Conservation (phyloP, 192 early-diverging fungal species). For the Backusella sp. region DNA sequence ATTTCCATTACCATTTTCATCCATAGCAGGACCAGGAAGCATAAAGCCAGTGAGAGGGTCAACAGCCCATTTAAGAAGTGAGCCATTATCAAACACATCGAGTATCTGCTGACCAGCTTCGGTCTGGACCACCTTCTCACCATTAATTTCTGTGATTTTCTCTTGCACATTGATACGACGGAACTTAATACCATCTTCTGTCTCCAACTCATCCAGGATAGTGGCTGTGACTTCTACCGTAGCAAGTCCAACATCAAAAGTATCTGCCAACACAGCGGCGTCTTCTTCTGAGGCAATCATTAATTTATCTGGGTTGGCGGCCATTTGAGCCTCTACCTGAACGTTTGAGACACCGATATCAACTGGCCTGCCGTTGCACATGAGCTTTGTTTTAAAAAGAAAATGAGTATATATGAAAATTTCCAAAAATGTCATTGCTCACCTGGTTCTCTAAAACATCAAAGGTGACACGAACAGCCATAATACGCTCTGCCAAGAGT, state of each 20-base stretch:
- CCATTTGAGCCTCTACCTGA: conserved; percentile 43
- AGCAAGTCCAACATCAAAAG: conserved; percentile 51
- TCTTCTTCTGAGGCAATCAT: conserved; percentile 42
- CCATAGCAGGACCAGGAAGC: conserved; percentile 19
- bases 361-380: conserved; percentile 50
- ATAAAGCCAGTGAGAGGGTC: conserved; percentile 34
- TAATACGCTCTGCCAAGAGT: conserved; percentile 53
- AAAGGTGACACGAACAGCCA: conserved; percentile 58
- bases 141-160: conserved; percentile 54
- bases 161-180: conserved; percentile 49
- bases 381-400: conserved; percentile 34
- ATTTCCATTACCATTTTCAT: not conserved
- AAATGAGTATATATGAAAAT: not conserved
- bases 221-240: conserved; percentile 52
- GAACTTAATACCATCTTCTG: conserved; percentile 42
- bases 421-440: conserved; percentile 3
- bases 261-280: conserved; percentile 39
- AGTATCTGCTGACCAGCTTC: conserved; percentile 54
- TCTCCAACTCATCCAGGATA: conserved; percentile 38
- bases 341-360: conserved; percentile 40
- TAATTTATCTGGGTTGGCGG: conserved; percentile 37
- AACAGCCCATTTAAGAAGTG: conserved; percentile 41
- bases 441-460: conserved; percentile 54
- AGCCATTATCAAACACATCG: conserved; percentile 49
- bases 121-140: conserved; percentile 49